A percentile compares a stretch with the other conserved stretches of the same genome.
Conservation (phyloP, 768 basidiomycete genomes). For the Suillus subalutaceus region DNA sequence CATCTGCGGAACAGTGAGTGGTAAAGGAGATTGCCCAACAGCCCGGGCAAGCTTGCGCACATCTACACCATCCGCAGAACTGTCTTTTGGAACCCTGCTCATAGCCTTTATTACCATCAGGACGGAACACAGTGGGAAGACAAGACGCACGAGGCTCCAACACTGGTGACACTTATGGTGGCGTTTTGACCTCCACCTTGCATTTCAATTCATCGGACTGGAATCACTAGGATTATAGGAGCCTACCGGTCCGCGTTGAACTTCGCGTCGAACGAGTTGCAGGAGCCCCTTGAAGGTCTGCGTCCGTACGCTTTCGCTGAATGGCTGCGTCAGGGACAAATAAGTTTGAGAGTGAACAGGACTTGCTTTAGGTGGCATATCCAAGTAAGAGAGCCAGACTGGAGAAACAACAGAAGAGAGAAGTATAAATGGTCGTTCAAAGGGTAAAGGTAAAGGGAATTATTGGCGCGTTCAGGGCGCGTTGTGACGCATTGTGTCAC, state of each 20-base stretch:
- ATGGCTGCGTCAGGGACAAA: conserved; percentile 26
- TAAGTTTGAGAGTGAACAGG: conserved; percentile 6
- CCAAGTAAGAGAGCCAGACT: not conserved
- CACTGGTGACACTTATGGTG: conserved; percentile 12
- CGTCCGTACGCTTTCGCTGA: conserved; percentile 64
- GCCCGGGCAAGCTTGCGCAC: conserved; percentile 23
- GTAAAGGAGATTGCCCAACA: conserved; percentile 3
- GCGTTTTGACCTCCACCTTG: conserved; percentile 23
- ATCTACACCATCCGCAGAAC: conserved; percentile 19
- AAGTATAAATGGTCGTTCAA: not conserved
- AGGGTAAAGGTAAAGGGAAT: conserved; percentile 17
- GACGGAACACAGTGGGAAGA: conserved; percentile 8
- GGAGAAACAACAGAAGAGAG: not conserved
- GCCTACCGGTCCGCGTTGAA: conserved; percentile 41
- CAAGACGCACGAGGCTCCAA: conserved; percentile 28
- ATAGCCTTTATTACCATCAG: conserved; percentile 27
- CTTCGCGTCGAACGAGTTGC: conserved; percentile 49
- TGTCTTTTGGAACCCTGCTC: conserved; percentile 22
- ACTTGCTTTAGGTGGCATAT: conserved; percentile 44
- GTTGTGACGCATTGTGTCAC: conserved; percentile 21
- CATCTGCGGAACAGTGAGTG: conserved; percentile 13
- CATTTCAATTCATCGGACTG: conserved; percentile 18
- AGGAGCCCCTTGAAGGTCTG: conserved; percentile 33
- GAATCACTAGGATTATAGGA: conserved; percentile 8
- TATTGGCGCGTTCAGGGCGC: conserved; percentile 24